A percentile compares a stretch with the other conserved stretches of the same genome.
Conservation (phyloP, 2,329 filamentous ascomycete species). For the Cadophora sp. region DNA sequence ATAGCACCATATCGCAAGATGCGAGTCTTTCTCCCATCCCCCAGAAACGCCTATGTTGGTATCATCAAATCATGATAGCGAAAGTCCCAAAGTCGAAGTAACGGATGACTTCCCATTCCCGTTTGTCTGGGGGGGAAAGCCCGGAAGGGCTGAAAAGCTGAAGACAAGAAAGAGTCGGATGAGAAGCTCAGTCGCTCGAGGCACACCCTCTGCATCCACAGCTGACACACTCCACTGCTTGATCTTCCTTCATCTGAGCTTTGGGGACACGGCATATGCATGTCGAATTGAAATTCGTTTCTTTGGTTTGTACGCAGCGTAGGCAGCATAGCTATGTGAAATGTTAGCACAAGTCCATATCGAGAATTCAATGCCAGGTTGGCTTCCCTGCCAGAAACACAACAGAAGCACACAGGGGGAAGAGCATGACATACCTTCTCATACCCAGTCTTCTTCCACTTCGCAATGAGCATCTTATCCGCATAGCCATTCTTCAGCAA, state of each 20-base stretch:
- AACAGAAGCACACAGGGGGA: neutral
- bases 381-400: neutral
- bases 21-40: neutral
- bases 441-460: slow-evolving; percentile 99
- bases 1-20: neutral
- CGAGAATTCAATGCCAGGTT: neutral
- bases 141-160: neutral
- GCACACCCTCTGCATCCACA: slow-evolving; percentile 93
- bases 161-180: neutral
- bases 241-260: slow-evolving; percentile 86
- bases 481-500: slow-evolving; percentile 96
- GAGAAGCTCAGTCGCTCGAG: slow-evolving; percentile 70
- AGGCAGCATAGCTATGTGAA: slow-evolving; percentile 81
- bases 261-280: slow-evolving; percentile 96
- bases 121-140: neutral
- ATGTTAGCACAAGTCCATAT: slow-evolving; percentile 18
- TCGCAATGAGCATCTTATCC: slow-evolving; percentile 93
- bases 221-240: slow-evolving; percentile 91
- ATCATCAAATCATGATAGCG: slow-evolving; percentile 29
- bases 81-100: neutral
- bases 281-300: slow-evolving; percentile 98
- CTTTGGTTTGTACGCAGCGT: slow-evolving; percentile 97
- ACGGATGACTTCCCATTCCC: neutral
- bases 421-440: slow-evolving; percentile 73
- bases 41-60: slow-evolving; percentile 34